Conservation (phyloP, 257 asterid genomes). For the Solanum chmielewskii region DNA sequence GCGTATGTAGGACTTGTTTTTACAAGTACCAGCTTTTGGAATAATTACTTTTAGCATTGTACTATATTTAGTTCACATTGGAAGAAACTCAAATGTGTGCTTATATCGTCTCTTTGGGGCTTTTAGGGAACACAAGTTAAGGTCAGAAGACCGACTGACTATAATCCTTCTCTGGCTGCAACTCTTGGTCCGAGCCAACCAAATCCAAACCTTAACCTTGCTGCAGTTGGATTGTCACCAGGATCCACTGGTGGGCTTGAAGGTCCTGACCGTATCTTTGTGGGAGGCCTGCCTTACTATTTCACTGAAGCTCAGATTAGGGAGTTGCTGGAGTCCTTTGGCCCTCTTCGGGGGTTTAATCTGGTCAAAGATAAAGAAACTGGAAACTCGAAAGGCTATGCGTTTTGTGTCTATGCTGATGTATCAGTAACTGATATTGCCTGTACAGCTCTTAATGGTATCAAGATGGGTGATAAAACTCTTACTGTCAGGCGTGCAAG, state of each 20-base stretch:
- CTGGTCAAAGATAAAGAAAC: constrained; percentile 97
- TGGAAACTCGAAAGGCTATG: constrained; percentile 98
- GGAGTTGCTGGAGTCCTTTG: constrained; percentile 96
- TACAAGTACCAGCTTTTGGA: neutral
- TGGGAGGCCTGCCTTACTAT: constrained; percentile 95
- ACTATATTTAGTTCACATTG: neutral
- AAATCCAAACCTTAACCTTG: constrained; percentile 73
- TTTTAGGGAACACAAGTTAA: constrained; percentile 93
- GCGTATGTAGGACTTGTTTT: neutral
- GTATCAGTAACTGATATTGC: constrained; percentile 93
- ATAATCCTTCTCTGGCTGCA: constrained; percentile 93
- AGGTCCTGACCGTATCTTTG: constrained; percentile 95
- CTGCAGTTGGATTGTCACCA: constrained; percentile 85
- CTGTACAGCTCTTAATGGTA: constrained; percentile 97
- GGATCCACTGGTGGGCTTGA: constrained; percentile 94
- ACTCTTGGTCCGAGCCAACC: constrained; percentile 99
- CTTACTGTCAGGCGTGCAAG: constrained; percentile 96
- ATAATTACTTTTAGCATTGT: neutral
- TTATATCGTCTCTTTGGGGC: neutral
- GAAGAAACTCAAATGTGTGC: neutral
- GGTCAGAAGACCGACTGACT: constrained; percentile 97
- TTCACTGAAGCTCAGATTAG: constrained; percentile 87
- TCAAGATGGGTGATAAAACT: constrained; percentile 96
- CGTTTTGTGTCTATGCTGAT: constrained; percentile 93
- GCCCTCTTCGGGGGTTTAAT: constrained; percentile 90